Base-by-base conservation (phyloP, 352 stramenopile genomes). In the Phytophthora syringae region DNA sequence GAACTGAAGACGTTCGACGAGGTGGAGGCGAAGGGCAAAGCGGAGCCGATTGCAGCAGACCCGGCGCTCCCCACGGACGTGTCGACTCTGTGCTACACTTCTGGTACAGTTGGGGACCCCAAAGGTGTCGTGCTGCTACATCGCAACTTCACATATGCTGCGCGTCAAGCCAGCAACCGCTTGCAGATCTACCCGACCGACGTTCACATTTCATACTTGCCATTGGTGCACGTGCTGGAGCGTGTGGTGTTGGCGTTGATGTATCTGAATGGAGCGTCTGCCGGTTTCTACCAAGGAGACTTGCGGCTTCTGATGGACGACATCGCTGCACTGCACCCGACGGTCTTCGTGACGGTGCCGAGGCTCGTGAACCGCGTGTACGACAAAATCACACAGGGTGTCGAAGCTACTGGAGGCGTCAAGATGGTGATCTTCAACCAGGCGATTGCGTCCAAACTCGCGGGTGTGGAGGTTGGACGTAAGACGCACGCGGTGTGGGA, bases 171-270 rank as follows among this genome's bases (percentile, higher is more conserved):
- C n/a, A 51, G 45, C 39, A 58, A 72, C 16, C 57, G 74, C 22
- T 25, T 82, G 13, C 39, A 50, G 16, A 63, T 77, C 40, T 60
- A 78, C 37, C 36, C 69, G 21, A 78, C 62, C 9, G 94, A 98
- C 72, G 72, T 94, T 11, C 93, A 98, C 71, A 72, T 99, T 16
- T 97, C 86, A 25, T 99, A 99, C 76, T 77, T 99, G 30, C 96
- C 96, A 16, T 72, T 99, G 11, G 84, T 96, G 1, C 97, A 99
- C 79, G 96, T 99, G 34, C 97, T 98, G 58, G 97, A 99, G 80
- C 85, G 96, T 5, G 74, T 92, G 10, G 82, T 98, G 25, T 90
- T 96, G 9, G 84, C 76, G 24, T 52, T 77, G 13, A 64, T 73
- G 5, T 90, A 98, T 69, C 56, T 98, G 22, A 57, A 88, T 70